Conservation (phyloP, 2,329 filamentous ascomycete species). For the Aureobasidium sp. region DNA sequence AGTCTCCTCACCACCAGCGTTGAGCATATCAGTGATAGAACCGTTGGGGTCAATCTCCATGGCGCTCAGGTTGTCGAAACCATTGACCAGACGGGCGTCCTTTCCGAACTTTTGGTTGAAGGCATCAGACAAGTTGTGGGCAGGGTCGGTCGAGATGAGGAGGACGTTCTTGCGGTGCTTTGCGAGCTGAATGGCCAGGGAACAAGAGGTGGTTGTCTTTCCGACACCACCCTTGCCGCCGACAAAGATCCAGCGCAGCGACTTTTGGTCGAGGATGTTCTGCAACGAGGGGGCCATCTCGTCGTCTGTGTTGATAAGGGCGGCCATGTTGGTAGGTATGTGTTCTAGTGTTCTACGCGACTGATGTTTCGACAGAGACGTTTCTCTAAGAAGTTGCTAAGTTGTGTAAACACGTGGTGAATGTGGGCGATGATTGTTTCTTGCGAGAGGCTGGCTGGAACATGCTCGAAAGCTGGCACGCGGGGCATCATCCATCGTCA, state of each 20-base stretch:
- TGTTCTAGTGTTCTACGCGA: background rate
- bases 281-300: constrained; percentile 91
- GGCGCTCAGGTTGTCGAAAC: constrained; percentile 86
- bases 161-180: constrained; percentile 91
- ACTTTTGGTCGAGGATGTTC: constrained; percentile 89
- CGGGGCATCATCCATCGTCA: background rate
- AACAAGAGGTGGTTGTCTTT: constrained; percentile 99
- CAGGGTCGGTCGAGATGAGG: constrained; percentile 95
- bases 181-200: constrained; percentile 93
- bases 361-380: background rate
- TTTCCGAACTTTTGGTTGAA: constrained; percentile 99
- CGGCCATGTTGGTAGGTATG: constrained; percentile 11
- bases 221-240: constrained; percentile 97
- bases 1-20: constrained; percentile 64
- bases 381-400: too few relatives aligned
- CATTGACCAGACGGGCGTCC: constrained; percentile 85
- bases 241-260: constrained; percentile 97
- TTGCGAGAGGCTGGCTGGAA: background rate
- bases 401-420: background rate
- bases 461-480: background rate
- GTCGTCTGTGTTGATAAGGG: constrained; percentile 44
- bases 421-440: background rate
- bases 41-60: constrained; percentile 99
- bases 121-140: constrained; percentile 95
- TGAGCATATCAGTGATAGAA: constrained; percentile 89